Evolutionary conservation across 202 grass and related monocot species (phyloP).

Genomic region (Schoenoplectus triqueter): DNA sequence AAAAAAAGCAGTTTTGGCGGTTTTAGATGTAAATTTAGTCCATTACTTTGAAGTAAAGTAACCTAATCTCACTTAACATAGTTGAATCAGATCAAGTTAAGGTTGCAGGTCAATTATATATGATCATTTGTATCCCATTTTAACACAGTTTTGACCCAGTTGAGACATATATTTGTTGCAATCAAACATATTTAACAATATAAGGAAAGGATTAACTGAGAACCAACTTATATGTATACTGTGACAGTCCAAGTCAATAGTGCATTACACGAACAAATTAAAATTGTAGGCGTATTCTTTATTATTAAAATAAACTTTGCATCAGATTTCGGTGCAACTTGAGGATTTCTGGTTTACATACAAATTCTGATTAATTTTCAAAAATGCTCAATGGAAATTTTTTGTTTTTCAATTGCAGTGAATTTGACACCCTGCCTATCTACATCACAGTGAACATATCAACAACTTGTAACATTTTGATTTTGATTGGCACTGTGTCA

Average conservation of each 20-base stretch:
- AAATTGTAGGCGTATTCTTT: background rate
- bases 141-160: background rate
- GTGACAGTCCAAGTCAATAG: background rate
- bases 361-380: background rate
- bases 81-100: background rate
- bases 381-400: background rate
- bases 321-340: background rate
- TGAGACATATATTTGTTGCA: background rate
- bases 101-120: too few relatives aligned
- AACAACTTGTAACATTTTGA: background rate
- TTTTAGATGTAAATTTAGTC: constrained; percentile 8
- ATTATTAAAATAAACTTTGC: background rate
- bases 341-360: background rate
- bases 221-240: background rate
- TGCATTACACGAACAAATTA: too few relatives aligned
- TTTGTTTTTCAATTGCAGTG: background rate
- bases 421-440: constrained; percentile 14
- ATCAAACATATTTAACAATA: background rate
- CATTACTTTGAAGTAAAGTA: background rate
- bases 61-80: constrained; percentile 13
- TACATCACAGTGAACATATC: constrained; percentile 1
- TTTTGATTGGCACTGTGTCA: background rate
- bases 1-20: background rate
- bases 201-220: background rate
- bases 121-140: too few relatives aligned